phyloP scores from a whole-genome alignment of 768 basidiomycete species.

The Amanita muscaria region DNA sequence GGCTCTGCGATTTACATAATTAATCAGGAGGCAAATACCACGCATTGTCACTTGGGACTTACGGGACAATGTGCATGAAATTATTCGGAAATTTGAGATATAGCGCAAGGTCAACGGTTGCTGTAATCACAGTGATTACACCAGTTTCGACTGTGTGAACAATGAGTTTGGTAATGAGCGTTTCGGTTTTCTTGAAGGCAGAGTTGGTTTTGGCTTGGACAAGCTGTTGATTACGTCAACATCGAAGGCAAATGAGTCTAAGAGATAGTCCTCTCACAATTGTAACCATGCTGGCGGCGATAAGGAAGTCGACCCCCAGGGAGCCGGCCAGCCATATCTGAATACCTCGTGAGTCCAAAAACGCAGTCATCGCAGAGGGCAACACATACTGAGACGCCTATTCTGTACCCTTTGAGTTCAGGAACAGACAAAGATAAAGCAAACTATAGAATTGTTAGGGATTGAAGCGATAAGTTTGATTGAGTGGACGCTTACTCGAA shows the following conservation, averaged over 20 bases:
- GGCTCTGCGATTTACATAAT: background rate
- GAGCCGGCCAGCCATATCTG: conserved; percentile 9
- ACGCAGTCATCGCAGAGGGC: background rate
- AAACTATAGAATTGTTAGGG: background rate
- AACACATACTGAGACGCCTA: background rate
- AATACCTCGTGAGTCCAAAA: background rate
- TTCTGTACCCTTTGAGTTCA: background rate
- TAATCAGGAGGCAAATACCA: background rate
- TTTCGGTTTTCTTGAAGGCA: conserved; percentile 2
- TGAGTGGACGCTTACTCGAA: background rate
- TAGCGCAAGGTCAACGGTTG: conserved; percentile 1
- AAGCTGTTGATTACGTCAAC: background rate
- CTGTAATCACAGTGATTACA: conserved; percentile 3
- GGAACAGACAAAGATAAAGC: background rate
- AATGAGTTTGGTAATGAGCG: conserved; percentile 1
- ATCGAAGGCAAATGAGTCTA: background rate
- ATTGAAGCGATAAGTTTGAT: background rate
- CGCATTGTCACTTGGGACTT: background rate
- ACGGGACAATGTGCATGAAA: conserved; percentile 7
- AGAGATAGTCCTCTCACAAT: conserved; percentile 12
- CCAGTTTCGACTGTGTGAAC: conserved; percentile 6
- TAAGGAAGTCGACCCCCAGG: conserved; percentile 9
- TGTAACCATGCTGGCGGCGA: conserved; percentile 12
- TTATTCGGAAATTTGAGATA: background rate
- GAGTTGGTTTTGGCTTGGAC: background rate